phyloP scores from a whole-genome alignment of 2,329 filamentous ascomycete genomes.

The Hypoxylon sp. region DNA sequence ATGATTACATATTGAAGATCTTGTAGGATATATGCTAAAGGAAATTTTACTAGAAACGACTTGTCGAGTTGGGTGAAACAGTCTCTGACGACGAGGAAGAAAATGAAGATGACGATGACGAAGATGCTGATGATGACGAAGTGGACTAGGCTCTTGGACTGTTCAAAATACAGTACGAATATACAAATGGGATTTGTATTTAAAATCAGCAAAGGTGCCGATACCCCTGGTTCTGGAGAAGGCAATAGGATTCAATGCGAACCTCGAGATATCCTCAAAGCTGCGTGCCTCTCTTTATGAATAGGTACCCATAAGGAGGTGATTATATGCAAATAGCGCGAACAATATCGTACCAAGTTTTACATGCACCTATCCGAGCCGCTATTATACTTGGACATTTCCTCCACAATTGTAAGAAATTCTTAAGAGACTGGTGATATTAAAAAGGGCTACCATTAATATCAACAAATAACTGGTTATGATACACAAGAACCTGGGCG shows the following conservation, averaged over 20 bases:
- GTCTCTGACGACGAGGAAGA: slow-evolving; percentile 82
- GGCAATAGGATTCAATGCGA: background rate
- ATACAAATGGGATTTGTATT: slow-evolving; percentile 28
- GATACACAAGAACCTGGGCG: slow-evolving; percentile 12
- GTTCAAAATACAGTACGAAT: background rate
- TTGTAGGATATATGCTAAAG: slow-evolving; percentile 29
- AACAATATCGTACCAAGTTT: slow-evolving; percentile 1
- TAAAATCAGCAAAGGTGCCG: background rate
- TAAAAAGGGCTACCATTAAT: slow-evolving; percentile 37
- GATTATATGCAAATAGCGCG: slow-evolving; percentile 28
- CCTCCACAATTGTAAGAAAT: slow-evolving; percentile 49
- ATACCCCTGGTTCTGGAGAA: slow-evolving; percentile 28
- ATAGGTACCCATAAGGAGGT: slow-evolving; percentile 3
- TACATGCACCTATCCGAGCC: slow-evolving; percentile 42
- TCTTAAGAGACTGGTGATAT: slow-evolving; percentile 48
- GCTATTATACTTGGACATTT: slow-evolving; percentile 15
- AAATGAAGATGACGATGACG: slow-evolving; percentile 67
- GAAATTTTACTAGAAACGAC: slow-evolving; percentile 63
- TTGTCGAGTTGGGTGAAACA: slow-evolving; percentile 76
- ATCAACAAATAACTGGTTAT: slow-evolving; percentile 27
- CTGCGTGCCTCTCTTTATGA: slow-evolving; percentile 2
- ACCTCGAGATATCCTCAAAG: background rate
- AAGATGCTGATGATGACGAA: slow-evolving; percentile 52
- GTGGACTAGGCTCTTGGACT: slow-evolving; percentile 50
- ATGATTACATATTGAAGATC: slow-evolving; percentile 1